phyloP scores from a whole-genome alignment of 129 eudicot genomes.

The Tagetes patula region DNA sequence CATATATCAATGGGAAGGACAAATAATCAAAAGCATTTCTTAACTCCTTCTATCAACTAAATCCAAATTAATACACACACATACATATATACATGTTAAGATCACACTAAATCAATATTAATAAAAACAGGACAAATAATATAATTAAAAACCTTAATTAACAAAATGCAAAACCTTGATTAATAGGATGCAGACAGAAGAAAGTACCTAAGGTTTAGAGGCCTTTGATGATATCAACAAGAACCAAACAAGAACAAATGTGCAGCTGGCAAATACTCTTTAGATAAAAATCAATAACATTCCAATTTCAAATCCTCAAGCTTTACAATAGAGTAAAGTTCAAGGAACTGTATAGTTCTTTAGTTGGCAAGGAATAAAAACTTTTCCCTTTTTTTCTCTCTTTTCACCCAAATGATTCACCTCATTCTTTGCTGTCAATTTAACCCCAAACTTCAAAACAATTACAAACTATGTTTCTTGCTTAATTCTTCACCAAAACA shows the following conservation, averaged over 20 bases:
- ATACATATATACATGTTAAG: background rate
- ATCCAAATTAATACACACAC: background rate
- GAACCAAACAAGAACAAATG: constrained; percentile 27
- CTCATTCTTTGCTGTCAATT: constrained; percentile 22
- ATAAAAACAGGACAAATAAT: constrained; percentile 10
- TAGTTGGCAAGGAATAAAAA: constrained; percentile 41
- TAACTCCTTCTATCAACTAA: constrained; percentile 17
- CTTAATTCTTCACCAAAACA: constrained; percentile 26
- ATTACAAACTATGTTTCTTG: constrained; percentile 12
- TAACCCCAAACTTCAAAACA: constrained; percentile 19
- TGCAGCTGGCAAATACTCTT: constrained; percentile 39
- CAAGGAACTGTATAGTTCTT: constrained; percentile 39
- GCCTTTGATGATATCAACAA: constrained; percentile 36
- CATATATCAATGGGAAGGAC: background rate
- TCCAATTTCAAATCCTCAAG: constrained; percentile 32
- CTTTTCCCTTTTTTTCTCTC: constrained; percentile 15
- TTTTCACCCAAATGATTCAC: constrained; percentile 33
- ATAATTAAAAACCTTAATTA: constrained; percentile 19
- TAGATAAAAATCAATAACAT: constrained; percentile 17
- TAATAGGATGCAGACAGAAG: constrained; percentile 24
- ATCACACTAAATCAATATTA: background rate
- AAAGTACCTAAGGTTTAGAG: constrained; percentile 33
- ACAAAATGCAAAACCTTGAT: constrained; percentile 24
- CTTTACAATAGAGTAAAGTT: constrained; percentile 38
- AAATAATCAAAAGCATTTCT: constrained; percentile 9